Conservation (phyloP, 495 filamentous ascomycete genomes). For the Bacidia gigantensis region DNA sequence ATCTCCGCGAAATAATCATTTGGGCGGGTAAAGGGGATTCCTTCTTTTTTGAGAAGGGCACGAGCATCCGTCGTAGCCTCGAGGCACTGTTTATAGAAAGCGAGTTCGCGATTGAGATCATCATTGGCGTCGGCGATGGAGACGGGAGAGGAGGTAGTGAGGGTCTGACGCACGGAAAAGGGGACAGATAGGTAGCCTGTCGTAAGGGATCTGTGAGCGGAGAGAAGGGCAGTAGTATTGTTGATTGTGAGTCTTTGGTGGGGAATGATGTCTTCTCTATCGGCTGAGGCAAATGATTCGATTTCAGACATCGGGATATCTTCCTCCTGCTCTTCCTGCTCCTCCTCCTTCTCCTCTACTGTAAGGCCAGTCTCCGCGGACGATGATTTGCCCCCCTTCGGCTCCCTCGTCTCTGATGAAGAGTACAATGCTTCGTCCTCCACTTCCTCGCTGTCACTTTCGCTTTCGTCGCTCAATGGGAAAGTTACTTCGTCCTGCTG, state of each 20-base stretch:
- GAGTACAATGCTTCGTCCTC: not conserved
- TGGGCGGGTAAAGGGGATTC: constrained; percentile 71
- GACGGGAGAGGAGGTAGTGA: constrained; percentile 39
- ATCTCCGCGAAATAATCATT: constrained; percentile 97
- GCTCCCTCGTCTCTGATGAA: constrained; percentile 15
- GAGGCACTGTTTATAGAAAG: constrained; percentile 86
- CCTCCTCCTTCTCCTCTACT: constrained; percentile 32
- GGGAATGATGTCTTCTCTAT: constrained; percentile 71
- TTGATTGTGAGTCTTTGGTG: constrained; percentile 94
- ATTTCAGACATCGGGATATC: constrained; percentile 79
- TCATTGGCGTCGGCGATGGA: constrained; percentile 59
- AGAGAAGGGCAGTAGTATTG: constrained; percentile 73
- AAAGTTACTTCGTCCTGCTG: constrained; percentile 4
- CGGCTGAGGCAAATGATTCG: constrained; percentile 60
- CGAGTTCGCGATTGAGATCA: constrained; percentile 77
- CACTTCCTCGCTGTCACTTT: constrained; percentile 10
- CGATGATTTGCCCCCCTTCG: constrained; percentile 24
- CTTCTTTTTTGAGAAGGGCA: constrained; percentile 61
- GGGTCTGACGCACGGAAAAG: constrained; percentile 52
- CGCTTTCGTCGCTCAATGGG: constrained; percentile 8
- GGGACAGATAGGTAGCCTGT: constrained; percentile 40
- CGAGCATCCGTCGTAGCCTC: constrained; percentile 61
- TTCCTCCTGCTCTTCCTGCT: constrained; percentile 40
- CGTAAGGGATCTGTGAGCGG: constrained; percentile 59
- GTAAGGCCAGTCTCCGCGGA: constrained; percentile 28